Base-by-base conservation (phyloP, 768 basidiomycete genomes). In the Clitopilus hobsonii region DNA sequence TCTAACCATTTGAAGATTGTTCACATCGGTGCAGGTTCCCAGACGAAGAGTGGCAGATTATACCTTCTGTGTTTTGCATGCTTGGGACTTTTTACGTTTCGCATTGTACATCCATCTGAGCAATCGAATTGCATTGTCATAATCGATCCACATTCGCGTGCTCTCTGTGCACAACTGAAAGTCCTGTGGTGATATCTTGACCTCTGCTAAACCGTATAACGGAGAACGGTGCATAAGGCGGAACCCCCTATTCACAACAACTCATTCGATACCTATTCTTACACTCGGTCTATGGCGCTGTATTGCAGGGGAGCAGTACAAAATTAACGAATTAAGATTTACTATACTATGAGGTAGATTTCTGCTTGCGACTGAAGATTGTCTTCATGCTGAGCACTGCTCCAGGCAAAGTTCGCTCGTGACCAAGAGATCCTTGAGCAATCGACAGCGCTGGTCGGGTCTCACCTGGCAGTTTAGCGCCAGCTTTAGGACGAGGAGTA, bases 401-500 rank as follows among this genome's bases (percentile, higher is more conserved):
- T 27, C 58, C 58, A 57, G 58, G 61, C 10, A 65, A 65, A 29
- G 67, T 57, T 8, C 60, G 57, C 18, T 53, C 60, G 41, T 67
- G 68, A 51, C 74, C 74, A 41, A 84, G 73, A 20, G 73, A 72
- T 47, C 84, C 87, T 61, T 76, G 77, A 26, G 82, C 79, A 7
- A 88, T 65, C 49, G 73, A 72, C 41, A 86, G 68, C 8, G 80
- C 81, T 41, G 81, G 75, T 38, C 78, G 75, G 24, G 73, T 76
- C 49, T 87, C 85, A 36, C 84, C 85, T 0, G 82, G 80, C 16
- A 76, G 69, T 20, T 78, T 78, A 57, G 83, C 77, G 27, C 87
- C 88, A 25, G 85, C 84, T 55, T 64, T 74, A 10, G 63, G 61
- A 23, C 69, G 71, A 41, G 69, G 73, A 10, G 68, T 54, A 18